Conservation (phyloP, 495 filamentous ascomycete genomes). For the Glonium stellatum region DNA sequence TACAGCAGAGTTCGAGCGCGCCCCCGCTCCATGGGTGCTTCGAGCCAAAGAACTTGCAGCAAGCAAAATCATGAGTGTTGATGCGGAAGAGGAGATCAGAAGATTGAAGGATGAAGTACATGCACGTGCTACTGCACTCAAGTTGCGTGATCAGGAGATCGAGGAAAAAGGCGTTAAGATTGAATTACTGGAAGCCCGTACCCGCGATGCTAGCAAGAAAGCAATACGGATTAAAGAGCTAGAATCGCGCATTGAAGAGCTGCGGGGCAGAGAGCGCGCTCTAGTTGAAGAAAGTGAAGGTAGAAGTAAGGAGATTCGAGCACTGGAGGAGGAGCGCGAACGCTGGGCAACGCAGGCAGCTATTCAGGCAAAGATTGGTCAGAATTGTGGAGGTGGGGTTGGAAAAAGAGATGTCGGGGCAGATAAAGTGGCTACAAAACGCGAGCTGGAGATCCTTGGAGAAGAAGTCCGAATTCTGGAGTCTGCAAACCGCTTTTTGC, state of each 20-base stretch:
- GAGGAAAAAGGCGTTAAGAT: constrained; percentile 80
- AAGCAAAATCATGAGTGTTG: constrained; percentile 67
- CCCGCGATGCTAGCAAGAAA: constrained; percentile 71
- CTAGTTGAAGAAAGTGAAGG: neutral
- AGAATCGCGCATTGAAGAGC: constrained; percentile 33
- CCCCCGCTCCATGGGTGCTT: constrained; percentile 73
- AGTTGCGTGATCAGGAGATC: constrained; percentile 57
- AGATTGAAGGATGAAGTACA: constrained; percentile 61
- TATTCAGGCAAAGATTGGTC: neutral
- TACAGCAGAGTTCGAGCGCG: constrained; percentile 78
- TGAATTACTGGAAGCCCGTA: constrained; percentile 76
- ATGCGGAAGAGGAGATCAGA: constrained; percentile 55
- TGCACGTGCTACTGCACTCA: constrained; percentile 56
- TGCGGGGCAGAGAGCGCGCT: neutral
- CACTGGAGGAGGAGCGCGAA: neutral
- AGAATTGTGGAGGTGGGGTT: neutral
- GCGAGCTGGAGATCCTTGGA: neutral
- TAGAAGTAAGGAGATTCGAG: neutral
- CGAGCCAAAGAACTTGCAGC: constrained; percentile 69
- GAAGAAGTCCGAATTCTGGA: neutral
- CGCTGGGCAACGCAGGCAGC: neutral
- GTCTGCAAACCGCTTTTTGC: too few relatives aligned
- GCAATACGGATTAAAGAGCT: constrained; percentile 56
- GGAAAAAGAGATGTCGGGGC: neutral
- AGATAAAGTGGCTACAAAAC: neutral